Evolutionary conservation across 805 yeast genomes (phyloP).

Genomic region (Isabelozyma pseudorhagii): DNA sequence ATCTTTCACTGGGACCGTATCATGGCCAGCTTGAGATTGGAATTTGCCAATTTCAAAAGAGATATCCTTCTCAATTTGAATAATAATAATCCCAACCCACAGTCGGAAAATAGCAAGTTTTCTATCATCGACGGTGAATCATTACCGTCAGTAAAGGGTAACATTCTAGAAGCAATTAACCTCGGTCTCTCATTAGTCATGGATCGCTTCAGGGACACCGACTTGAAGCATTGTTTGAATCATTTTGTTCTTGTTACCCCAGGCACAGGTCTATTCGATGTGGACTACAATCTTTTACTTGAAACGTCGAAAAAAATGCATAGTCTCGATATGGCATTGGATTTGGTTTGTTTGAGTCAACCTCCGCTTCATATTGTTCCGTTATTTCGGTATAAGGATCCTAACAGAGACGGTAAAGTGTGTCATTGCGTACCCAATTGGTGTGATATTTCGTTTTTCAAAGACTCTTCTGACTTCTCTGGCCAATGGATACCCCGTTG

Average conservation of each 20-base stretch:
- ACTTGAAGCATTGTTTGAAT: constrained; percentile 84
- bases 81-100: neutral
- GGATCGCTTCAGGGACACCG: constrained; percentile 79
- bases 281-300: constrained; percentile 72
- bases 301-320: constrained; percentile 74
- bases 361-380: constrained; percentile 95
- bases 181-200: constrained; percentile 74
- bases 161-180: constrained; percentile 81
- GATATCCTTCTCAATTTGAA: constrained; percentile 57
- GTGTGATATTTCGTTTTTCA: constrained; percentile 93
- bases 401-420: constrained; percentile 40
- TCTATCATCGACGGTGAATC: constrained; percentile 57
- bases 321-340: constrained; percentile 81
- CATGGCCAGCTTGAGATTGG: constrained; percentile 81
- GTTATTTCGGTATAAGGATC: constrained; percentile 65
- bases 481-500: constrained; percentile 87
- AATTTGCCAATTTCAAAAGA: constrained; percentile 76
- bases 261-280: constrained; percentile 92
- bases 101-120: constrained; percentile 19
- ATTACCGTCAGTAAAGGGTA: constrained; percentile 87
- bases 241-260: constrained; percentile 87
- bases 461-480: constrained; percentile 42
- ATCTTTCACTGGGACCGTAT: constrained; percentile 87
- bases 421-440: constrained; percentile 88
- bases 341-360: constrained; percentile 80